phyloP scores from a whole-genome alignment of 2,329 filamentous ascomycete genomes.

The Fusarium sp. region DNA sequence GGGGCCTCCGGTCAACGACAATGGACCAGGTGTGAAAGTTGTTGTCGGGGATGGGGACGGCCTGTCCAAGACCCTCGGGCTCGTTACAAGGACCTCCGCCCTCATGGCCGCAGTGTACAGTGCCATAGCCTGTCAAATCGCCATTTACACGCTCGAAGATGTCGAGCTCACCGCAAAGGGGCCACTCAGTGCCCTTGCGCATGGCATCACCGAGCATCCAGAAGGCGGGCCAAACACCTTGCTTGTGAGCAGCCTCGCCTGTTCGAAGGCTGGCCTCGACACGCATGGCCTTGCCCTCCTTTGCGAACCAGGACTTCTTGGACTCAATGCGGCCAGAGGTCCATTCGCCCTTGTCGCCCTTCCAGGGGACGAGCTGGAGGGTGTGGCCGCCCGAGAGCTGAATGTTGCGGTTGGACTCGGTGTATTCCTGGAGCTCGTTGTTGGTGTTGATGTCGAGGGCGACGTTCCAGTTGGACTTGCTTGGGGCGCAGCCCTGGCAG shows the following conservation, averaged over 20 bases:
- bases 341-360: conserved; percentile 58
- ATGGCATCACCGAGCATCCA: conserved; percentile 67
- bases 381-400: conserved; percentile 68
- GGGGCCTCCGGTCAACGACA: conserved; percentile 61
- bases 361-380: conserved; percentile 66
- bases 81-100: conserved; percentile 66
- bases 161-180: conserved; percentile 67
- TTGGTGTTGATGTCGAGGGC: conserved; percentile 63
- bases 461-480: conserved; percentile 62
- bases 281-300: conserved; percentile 58
- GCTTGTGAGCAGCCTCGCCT: conserved; percentile 58
- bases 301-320: conserved; percentile 62
- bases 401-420: conserved; percentile 60
- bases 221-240: conserved; percentile 69
- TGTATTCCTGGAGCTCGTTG: conserved; percentile 66
- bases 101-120: conserved; percentile 62
- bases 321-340: conserved; percentile 67
- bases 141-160: conserved; percentile 67
- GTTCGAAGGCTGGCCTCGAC: conserved; percentile 64
- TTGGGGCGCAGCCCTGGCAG: conserved; percentile 55
- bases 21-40: conserved; percentile 66
- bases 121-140: conserved; percentile 61
- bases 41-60: conserved; percentile 60
- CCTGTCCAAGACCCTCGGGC: conserved; percentile 57
- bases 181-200: conserved; percentile 63